Base-by-base conservation (phyloP, 768 basidiomycete genomes). In the Phaeotremella skinneri region DNA sequence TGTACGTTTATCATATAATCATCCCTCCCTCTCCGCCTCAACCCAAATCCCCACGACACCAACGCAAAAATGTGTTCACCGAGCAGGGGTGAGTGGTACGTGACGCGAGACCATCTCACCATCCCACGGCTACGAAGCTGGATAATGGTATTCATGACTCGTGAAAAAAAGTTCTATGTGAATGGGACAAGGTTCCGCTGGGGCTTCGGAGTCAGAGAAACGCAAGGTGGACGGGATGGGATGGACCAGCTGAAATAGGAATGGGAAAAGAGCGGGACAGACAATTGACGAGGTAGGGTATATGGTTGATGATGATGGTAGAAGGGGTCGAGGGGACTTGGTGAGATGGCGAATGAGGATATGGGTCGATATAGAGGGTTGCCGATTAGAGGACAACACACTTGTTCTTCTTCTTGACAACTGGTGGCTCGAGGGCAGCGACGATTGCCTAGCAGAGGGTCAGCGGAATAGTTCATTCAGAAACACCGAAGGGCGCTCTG, bases 391-490 rank as follows among this genome's bases (percentile, higher is more conserved):
- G 83, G 76, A 97, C 83, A 77, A 90, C 82, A 84, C 93, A 97
- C 78, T 83, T 86, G 69, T 72, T 85, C 82, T 83, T 85, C 81
- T 83, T 82, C 81, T 85, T 96, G 76, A 90, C 83, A 64, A 94
- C 87, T 67, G 96, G 96, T 51, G 96, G 96, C 77, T 99, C 94
- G 64, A 98, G 85, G 11, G 94, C 96, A 70, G 94, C 94, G 60
- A 98, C 96, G 73, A 99, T 98, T 54, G 96, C 96, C 92, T 92
- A 76, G 4, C 26, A 48, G 26, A n/a, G 17, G 23, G 53, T 59
- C 53, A 63, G 58, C 53, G 61, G 68, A 58, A 49, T 42, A 32
- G 34, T 9, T 25, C 21, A 4, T 11, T 37, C 55, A 34, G 41
- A 54, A 13, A 21, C 27, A 26, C n/a, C 29, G 29, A 7, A 21